Base-by-base conservation (phyloP, 1,284 basidiomycete species). In the Paramarasmius palmivorus region DNA sequence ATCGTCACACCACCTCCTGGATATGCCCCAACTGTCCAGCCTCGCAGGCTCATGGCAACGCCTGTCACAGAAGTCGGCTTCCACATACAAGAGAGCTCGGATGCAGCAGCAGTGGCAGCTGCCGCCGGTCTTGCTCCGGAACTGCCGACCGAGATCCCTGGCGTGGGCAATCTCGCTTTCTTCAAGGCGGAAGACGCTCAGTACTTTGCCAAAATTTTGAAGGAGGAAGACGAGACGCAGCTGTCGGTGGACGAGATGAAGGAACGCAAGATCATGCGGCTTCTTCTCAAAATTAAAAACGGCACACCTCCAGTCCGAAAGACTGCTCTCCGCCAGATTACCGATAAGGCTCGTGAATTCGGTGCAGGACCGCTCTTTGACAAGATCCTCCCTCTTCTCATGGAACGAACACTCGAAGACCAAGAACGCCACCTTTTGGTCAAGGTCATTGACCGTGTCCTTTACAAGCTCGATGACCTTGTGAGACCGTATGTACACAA, bases 401-500 rank as follows among this genome's bases (percentile, higher is more conserved):
- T 99, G 97, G 97, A 99, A 71, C 88, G 96, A 22, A 98, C 95
- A 0, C 83, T 99, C 42, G 97, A 99, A 74, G 97, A 99, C 63
- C 96, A 99, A 73, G 97, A 99, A 66, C 92, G 96, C 4, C 97
- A 99, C 74, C 72, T 99, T 53, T 85, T 99, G 58, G 97, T 99
- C 73, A 99, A 99, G 75, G 97, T 99, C 71, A 99, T 99, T 62
- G 97, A 99, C 70, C 92, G 97, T 59, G 92, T 99, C 6, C 78
- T 99, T 12, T 99, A 99, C 86, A 99, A 99, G 72, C 88, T 99
- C 49, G 97, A 99, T 66, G 96, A 99, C 66, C 88, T 99, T 45
- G 97, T 99, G 49, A 90, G 96, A 36, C 97, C 97, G 1, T 99
- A 99, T 65, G 95, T 99, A 2, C 97, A 99, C 81, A 98, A 98